These are phyloP conservation scores for Debaryomyces maramus DNA, from an alignment of 805 yeast species.

Conservation along the genomic window DNA sequence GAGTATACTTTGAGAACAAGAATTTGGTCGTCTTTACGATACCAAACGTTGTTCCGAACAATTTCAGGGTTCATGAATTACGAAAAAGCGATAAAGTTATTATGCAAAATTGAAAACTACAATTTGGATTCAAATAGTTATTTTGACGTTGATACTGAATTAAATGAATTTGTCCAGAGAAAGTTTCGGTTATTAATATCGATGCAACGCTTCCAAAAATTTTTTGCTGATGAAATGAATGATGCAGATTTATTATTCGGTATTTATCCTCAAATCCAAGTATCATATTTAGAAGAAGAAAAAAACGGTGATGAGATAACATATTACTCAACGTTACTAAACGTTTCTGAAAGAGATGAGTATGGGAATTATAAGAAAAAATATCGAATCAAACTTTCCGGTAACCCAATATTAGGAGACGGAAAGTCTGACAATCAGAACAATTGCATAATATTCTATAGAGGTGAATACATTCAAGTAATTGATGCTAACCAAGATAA, in stretches of 20 bases:
- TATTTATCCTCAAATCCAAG: slow-evolving; percentile 66
- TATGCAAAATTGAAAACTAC: slow-evolving; percentile 67
- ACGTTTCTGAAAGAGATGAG: slow-evolving; percentile 46
- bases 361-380: slow-evolving; percentile 42
- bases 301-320: slow-evolving; percentile 41
- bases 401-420: slow-evolving; percentile 94
- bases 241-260: slow-evolving; percentile 67
- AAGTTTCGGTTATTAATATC: slow-evolving; percentile 81
- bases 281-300: slow-evolving; percentile 57
- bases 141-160: slow-evolving; percentile 20
- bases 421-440: slow-evolving; percentile 97
- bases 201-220: slow-evolving; percentile 79
- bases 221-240: slow-evolving; percentile 62
- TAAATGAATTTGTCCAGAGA: slow-evolving; percentile 56
- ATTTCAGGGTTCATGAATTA: slow-evolving; percentile 84
- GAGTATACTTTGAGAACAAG: slow-evolving; percentile 69
- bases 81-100: slow-evolving; percentile 65
- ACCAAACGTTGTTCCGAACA: slow-evolving; percentile 83
- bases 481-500: slow-evolving; percentile 97
- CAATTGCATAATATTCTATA: slow-evolving; percentile 76
- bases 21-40: slow-evolving; percentile 82
- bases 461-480: slow-evolving; percentile 94
- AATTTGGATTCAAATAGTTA: slow-evolving; percentile 30
- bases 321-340: slow-evolving; percentile 62
- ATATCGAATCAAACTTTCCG: slow-evolving; percentile 74